Evolutionary conservation across 805 yeast species (phyloP), one percentile per base, ranked within the genome.

Genomic region (Debaryomyces hansenii): DNA sequence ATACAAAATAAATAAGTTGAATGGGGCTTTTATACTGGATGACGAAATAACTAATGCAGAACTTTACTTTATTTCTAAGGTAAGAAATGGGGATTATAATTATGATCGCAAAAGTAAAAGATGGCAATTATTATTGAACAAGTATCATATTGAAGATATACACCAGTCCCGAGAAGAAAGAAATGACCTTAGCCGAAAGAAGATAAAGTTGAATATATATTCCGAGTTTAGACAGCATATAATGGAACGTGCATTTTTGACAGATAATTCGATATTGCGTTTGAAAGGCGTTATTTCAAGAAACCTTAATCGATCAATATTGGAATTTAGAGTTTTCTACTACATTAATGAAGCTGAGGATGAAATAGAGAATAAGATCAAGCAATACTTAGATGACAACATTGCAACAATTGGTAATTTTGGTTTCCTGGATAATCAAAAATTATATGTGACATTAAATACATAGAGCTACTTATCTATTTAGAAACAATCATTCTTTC

Each of bases 41-140:
- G 72, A 64, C 1, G 86, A 83, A 41, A 70, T 90, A 14, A 52
- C 48, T 5, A 86, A 84, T 52, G 85, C 87, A 0, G 96, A 90
- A 59, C 59, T 87, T 4, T 88, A 78, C 57, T 82, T 86, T 49
- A 67, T 86, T 24, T 72, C 82, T 4, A 73, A 73, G 49, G 79
- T 86, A 0, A 58, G 55, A n/a, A 48, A 48, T 14, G 62, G 62
- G 1, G 58, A 63, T 5, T 53, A 59, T 33, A 18, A 37, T 1
- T 54, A 54, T 36, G 53, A 64, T 35, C 31, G 38, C 29, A 46
- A 46, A 20, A 21, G 53, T 3, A n/a, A 29, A 15, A 58, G 78
- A 24, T 84, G 86, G 85, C 37, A 41, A 2, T 31, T 60, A 20
- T 69, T 81, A n/a, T 56, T 66, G 8, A 35, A 48, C 2, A 67